These are phyloP conservation scores for Penicillium pulvis DNA, from an alignment of 495 filamentous ascomycete genomes.

Conservation along the genomic window DNA sequence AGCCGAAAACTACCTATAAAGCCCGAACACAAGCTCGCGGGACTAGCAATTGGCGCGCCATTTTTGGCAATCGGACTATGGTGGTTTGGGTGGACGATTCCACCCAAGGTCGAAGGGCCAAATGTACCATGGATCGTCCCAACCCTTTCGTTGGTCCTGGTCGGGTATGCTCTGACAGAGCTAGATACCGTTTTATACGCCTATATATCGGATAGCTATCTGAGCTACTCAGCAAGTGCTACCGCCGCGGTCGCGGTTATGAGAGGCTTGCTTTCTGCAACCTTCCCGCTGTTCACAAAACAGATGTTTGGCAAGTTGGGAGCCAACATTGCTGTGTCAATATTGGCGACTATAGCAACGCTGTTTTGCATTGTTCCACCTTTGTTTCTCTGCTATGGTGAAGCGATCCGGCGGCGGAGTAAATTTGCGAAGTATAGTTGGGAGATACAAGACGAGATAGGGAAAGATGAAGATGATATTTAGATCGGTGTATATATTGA, in stretches of 20 bases:
- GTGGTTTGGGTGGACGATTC: slow-evolving; percentile 58
- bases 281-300: slow-evolving; percentile 48
- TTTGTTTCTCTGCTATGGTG: slow-evolving; percentile 47
- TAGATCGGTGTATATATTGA: background rate
- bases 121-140: slow-evolving; percentile 44
- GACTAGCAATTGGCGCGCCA: slow-evolving; percentile 49
- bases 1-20: slow-evolving; percentile 28
- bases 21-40: slow-evolving; percentile 54
- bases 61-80: slow-evolving; percentile 45
- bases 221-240: slow-evolving; percentile 52
- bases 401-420: slow-evolving; percentile 43
- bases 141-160: slow-evolving; percentile 42
- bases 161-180: slow-evolving; percentile 55
- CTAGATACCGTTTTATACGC: slow-evolving; percentile 49
- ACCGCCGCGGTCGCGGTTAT: slow-evolving; percentile 51
- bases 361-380: slow-evolving; percentile 47
- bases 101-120: slow-evolving; percentile 30
- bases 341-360: slow-evolving; percentile 48
- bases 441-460: slow-evolving; percentile 37
- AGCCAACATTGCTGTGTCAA: slow-evolving; percentile 44
- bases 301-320: slow-evolving; percentile 48
- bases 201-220: slow-evolving; percentile 57
- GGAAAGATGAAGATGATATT: slow-evolving; percentile 28
- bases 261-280: slow-evolving; percentile 44
- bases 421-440: slow-evolving; percentile 50